These are phyloP conservation scores for Ceratorhiza oryzae-sativae DNA, from an alignment of 1,284 basidiomycete genomes.

Conservation along the genomic window DNA sequence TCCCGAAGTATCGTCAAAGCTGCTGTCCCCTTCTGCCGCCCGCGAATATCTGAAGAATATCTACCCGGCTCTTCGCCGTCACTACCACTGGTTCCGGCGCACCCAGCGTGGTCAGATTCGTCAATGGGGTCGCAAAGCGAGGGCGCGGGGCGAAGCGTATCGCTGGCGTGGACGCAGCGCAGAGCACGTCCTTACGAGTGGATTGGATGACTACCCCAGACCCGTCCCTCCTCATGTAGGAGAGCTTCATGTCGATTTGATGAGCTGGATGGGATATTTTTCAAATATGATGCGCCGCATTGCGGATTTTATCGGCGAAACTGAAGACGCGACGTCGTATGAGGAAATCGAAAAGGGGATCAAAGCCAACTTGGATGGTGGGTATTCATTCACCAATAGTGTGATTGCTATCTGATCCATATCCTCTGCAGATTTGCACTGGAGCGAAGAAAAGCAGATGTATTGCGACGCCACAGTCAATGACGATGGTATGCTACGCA, in stretches of 20 bases:
- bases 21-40: constrained; percentile 67
- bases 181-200: constrained; percentile 88
- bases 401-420: background rate
- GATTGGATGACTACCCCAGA: constrained; percentile 94
- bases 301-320: constrained; percentile 80
- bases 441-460: constrained; percentile 88
- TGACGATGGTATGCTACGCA: constrained; percentile 68
- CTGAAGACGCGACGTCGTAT: constrained; percentile 80
- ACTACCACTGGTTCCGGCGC: constrained; percentile 94
- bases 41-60: constrained; percentile 76
- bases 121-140: constrained; percentile 81
- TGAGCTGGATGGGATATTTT: constrained; percentile 96
- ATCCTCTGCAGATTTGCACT: constrained; percentile 76
- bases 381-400: constrained; percentile 49
- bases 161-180: constrained; percentile 92
- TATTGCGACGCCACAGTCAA: constrained; percentile 91
- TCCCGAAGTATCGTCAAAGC: constrained; percentile 48
- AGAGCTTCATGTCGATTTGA: constrained; percentile 90
- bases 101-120: constrained; percentile 93
- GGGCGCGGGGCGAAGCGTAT: constrained; percentile 88
- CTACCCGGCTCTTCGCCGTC: constrained; percentile 82
- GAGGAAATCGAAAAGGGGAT: constrained; percentile 79
- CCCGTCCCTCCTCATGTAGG: constrained; percentile 82
- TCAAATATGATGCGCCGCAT: constrained; percentile 87
- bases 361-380: constrained; percentile 86